Evolutionary conservation across 176 grass and related monocot genomes (phyloP).

Genomic region (Ampelocalamus luodianensis): DNA sequence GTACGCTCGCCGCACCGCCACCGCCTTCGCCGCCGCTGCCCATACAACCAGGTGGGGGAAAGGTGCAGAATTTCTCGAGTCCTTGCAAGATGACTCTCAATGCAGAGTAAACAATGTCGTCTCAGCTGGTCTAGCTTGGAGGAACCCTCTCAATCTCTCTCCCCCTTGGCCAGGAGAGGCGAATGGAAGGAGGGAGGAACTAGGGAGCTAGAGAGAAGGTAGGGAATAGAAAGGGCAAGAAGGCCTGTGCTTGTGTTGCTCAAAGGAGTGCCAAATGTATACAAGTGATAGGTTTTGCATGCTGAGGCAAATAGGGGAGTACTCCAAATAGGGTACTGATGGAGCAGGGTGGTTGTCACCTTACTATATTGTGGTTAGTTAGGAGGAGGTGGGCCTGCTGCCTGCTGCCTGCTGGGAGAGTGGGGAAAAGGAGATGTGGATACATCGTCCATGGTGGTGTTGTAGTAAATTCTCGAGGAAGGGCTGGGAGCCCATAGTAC

Average conservation of each 20-base stretch:
- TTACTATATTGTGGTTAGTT: constrained; percentile 61
- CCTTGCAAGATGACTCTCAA: not conserved
- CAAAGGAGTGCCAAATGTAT: constrained; percentile 53
- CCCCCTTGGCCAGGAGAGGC: not conserved
- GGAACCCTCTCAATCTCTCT: constrained; percentile 17
- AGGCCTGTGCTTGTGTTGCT: constrained; percentile 39
- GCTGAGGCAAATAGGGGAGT: constrained; percentile 30
- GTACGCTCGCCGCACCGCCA: not conserved
- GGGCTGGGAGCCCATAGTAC: constrained; percentile 51
- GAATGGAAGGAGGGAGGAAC: constrained; percentile 12
- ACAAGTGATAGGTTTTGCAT: constrained; percentile 59
- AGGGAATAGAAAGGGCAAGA: constrained; percentile 52
- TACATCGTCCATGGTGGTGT: constrained; percentile 40
- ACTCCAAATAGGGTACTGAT: constrained; percentile 1
- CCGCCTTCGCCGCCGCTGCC: constrained; percentile 29
- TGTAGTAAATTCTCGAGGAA: constrained; percentile 63
- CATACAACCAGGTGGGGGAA: constrained; percentile 38
- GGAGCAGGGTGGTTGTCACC: constrained; percentile 71
- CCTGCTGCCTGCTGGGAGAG: too few relatives aligned
- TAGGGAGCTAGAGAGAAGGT: constrained; percentile 41
- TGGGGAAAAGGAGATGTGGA: constrained; percentile 24
- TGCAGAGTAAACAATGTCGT: not conserved
- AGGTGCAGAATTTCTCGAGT: constrained; percentile 34
- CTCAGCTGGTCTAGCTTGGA: constrained; percentile 30
- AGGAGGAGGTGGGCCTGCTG: constrained; percentile 35